Evolutionary conservation across 257 asterid species (phyloP).

Genomic region (Jaltomata sinuosa): DNA sequence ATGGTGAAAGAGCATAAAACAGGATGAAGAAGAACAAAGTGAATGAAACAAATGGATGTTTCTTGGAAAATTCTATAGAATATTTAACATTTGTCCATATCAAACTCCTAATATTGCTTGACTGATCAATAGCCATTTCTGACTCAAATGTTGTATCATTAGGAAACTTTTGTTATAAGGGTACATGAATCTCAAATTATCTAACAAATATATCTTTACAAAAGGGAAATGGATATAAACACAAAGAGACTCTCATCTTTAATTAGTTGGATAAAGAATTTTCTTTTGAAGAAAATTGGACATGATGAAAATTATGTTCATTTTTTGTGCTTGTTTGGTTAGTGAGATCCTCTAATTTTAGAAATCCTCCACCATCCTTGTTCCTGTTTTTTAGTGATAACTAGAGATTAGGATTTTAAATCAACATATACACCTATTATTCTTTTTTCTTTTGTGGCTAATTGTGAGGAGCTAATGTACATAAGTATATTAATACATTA

Average conservation of each 20-base stretch:
- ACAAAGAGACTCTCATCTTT: neutral
- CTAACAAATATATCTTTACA: neutral
- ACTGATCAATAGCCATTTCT: constrained; percentile 44
- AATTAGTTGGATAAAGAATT: neutral
- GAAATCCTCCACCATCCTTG: neutral
- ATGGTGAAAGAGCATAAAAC: constrained; percentile 36
- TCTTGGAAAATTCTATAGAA: constrained; percentile 20
- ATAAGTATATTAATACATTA: no score
- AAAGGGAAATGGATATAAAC: neutral
- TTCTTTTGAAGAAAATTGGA: neutral
- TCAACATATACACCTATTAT: neutral
- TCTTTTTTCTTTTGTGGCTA: neutral
- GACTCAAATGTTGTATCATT: neutral
- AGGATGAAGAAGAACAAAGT: constrained; percentile 24
- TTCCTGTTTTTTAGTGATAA: neutral
- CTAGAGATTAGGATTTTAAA: neutral
- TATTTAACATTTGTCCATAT: constrained; percentile 20
- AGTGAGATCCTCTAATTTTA: neutral
- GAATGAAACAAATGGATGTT: constrained; percentile 36
- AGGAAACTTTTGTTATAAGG: neutral
- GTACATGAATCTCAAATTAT: neutral
- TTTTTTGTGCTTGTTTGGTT: neutral
- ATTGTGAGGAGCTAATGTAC: neutral
- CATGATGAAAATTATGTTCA: neutral
- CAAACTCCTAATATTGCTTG: constrained; percentile 32